Evolutionary conservation across 352 stramenopile genomes (phyloP), one percentile per base, ranked within the genome.

Genomic region (Albugo laibachii): DNA sequence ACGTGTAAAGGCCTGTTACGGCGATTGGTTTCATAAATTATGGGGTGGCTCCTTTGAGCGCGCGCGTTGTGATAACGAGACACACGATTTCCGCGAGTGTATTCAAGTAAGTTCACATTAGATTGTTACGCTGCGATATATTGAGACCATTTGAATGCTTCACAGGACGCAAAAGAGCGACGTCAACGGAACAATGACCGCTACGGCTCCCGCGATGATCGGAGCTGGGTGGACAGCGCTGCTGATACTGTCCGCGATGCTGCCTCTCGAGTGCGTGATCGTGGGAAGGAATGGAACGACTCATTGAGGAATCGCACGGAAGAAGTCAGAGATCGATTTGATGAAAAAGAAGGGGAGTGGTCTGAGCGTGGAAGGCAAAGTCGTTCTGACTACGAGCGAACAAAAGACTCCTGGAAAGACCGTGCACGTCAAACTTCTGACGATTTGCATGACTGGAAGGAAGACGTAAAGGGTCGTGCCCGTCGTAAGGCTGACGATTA

Each of bases 1-100:
- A 48, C 71, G 71, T 42, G 75, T 83, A 24, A 81, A 83, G 53
- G 65, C 62, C 45, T 87, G 75, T 62, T 87, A 87, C 57, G 69
- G 63, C 39, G 71, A 78, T 56, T 87, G 75, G 75, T 87, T 87
- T 59, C 67, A 83, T 49, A 61, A 63, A 24, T 62, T 87, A 36
- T 82, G 73, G 69, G 60, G 61, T 16, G 75, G 75, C 31, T 68
- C 63, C 11, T 77, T 78, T 49, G 69, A 83, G 34, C 53, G 57
- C 24, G 52, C 65, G 15, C 50, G 62, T 27, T 87, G 75, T 59
- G 75, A 87, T 5, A 62, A 73, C 41, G 69, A 87, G 49, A 74
- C 69, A 19, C 53, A 83, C 15, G 66, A 80, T 35, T 88, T 66
- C 50, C 73, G 71, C 16, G 59, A 77, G 21, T 88, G 75, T 51